Evolutionary conservation across 1,284 basidiomycete genomes (phyloP).

Genomic region (Heterobasidion occidentale): DNA sequence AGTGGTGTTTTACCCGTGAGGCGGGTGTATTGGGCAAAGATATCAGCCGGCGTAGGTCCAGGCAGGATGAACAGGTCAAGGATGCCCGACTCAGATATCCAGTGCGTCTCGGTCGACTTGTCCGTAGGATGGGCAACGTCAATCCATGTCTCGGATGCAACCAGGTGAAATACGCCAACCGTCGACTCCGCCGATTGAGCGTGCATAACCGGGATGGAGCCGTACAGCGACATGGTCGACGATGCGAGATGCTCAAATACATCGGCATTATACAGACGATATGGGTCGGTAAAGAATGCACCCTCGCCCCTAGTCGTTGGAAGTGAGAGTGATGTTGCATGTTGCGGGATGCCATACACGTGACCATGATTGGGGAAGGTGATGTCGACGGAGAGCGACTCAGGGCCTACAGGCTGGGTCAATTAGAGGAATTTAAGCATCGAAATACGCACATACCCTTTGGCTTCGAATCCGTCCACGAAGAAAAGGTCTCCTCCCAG

Average conservation of each 20-base stretch:
- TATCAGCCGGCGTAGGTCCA: constrained; percentile 73
- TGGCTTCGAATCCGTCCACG: constrained; percentile 90
- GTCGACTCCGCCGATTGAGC: constrained; percentile 83
- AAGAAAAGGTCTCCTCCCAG: constrained; percentile 87
- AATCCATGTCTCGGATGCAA: constrained; percentile 93
- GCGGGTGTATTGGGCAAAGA: constrained; percentile 81
- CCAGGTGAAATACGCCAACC: constrained; percentile 87
- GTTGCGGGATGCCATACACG: constrained; percentile 95
- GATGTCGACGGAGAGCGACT: constrained; percentile 90
- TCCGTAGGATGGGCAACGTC: constrained; percentile 69
- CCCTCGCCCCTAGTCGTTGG: constrained; percentile 74
- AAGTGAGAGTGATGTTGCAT: constrained; percentile 85
- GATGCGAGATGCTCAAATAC: constrained; percentile 96
- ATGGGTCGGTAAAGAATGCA: constrained; percentile 81
- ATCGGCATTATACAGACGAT: constrained; percentile 93
- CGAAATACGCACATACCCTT: constrained; percentile 56
- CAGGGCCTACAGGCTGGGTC: constrained; percentile 61
- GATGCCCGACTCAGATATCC: constrained; percentile 96
- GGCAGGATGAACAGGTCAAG: constrained; percentile 92
- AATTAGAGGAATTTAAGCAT: neutral
- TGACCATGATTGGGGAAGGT: constrained; percentile 86
- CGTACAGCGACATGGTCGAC: constrained; percentile 88
- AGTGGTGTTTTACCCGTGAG: constrained; percentile 84
- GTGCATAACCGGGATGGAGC: constrained; percentile 89
- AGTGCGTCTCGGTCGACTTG: constrained; percentile 80